Evolutionary conservation across 2,329 filamentous ascomycete species (phyloP), one percentile per base, ranked within the genome.

Genomic region (Nothomitra cinnamomea): DNA sequence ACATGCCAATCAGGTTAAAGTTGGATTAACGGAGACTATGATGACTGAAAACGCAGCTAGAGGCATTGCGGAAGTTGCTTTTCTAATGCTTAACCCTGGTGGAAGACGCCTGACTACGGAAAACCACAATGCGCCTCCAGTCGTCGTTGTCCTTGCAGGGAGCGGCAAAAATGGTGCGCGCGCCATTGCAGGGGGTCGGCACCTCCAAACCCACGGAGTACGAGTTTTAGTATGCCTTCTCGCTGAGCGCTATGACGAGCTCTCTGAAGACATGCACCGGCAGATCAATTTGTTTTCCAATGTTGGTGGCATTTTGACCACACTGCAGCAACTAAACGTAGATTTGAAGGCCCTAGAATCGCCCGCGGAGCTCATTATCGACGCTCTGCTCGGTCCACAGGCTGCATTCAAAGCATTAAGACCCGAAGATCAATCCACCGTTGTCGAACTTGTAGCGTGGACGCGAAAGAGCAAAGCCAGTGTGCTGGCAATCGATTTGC

Each of bases 381-480:
- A 98, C 64, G 89, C 88, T 1, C 72, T 96, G 12, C 78, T 98
- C 3, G 88, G 88, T 2, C 78, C 92, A 57, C 87, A 92, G 45
- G 80, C 88, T 54, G 83, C 86, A 1, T 95, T 95, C 62, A 88
- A 95, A 59, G 87, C 94, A 60, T 73, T 96, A 25, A 79, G 87
- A 36, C 84, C 82, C 1, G 83, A 84, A 15, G 85, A 94, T 59
- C 87, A 94, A 64, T 81, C 83, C 2, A 84, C 83, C 0, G 86
- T 87, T 0, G 89, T 94, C 62, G 85, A 94, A 63, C 78, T 95
- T 62, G 92, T 95, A 62, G 84, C 88, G 57, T 96, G 89, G 88
- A 84, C 87, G 2, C 96, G 95, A 64, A 83, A 88, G 58, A 86
- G 83, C 63, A 85, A 88, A 58, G 82, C 87, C 0, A 81, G 83